Conservation (phyloP, 306 rosid genomes). For the Vicia faba region DNA sequence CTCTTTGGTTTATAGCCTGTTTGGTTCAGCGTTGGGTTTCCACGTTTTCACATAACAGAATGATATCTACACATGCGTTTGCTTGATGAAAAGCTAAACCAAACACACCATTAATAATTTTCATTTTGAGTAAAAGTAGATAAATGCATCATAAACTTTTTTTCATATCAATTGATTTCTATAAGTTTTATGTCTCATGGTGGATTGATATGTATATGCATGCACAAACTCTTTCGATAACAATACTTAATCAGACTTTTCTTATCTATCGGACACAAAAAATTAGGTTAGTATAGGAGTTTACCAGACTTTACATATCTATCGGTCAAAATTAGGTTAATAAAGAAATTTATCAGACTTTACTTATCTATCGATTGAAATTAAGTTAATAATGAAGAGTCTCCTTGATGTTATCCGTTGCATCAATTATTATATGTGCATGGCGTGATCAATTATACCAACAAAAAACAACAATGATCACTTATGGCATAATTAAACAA, state of each 20-base stretch:
- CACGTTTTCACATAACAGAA: too few relatives aligned
- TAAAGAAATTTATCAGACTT: too few relatives aligned
- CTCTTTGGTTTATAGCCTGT: too few relatives aligned
- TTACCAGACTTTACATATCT: too few relatives aligned
- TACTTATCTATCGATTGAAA: not conserved
- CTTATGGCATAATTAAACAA: constrained; percentile 8
- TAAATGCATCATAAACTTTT: constrained; percentile 32
- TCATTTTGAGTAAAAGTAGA: constrained; percentile 30
- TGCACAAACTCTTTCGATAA: not conserved
- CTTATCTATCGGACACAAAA: too few relatives aligned
- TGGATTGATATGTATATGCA: not conserved
- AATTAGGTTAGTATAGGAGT: not conserved
- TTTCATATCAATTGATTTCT: constrained; percentile 1
- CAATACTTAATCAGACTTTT: too few relatives aligned
- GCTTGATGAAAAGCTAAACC: too few relatives aligned
- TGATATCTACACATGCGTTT: too few relatives aligned
- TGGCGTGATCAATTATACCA: constrained; percentile 1
- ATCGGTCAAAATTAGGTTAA: too few relatives aligned
- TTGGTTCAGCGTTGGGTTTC: too few relatives aligned
- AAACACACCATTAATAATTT: too few relatives aligned
- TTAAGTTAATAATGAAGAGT: not conserved
- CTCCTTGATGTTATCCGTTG: not conserved
- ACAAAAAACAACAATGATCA: not conserved
- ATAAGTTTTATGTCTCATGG: not conserved
- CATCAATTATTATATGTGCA: constrained; percentile 2